phyloP scores from a whole-genome alignment of 208 protist genomes.

The Acanthamoeba sp. region DNA sequence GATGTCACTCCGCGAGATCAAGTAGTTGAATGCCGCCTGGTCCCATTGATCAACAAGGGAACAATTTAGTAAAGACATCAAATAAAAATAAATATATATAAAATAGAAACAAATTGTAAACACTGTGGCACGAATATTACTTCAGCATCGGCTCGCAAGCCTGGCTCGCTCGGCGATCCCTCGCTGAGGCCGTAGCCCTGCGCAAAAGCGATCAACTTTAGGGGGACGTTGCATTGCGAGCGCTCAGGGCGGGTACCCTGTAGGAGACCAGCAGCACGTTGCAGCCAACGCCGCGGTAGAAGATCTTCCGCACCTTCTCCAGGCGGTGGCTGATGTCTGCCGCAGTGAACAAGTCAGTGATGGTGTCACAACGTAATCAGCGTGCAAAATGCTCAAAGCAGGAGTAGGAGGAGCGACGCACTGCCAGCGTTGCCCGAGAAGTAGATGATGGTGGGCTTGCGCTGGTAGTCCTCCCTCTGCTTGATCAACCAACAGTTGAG shows the following conservation, averaged over 20 bases:
- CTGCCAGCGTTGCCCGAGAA: conserved; percentile 65
- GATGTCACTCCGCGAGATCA: conserved; percentile 2
- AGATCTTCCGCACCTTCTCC: not conserved
- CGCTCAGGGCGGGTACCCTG: not conserved
- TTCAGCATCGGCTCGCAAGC: conserved; percentile 2
- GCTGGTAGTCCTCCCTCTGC: conserved; percentile 9
- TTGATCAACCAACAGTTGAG: conserved; percentile 53
- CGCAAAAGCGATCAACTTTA: not conserved
- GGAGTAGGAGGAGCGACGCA: not conserved
- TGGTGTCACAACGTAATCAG: not conserved
- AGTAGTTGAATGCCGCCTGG: conserved; percentile 45
- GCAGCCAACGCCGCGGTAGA: conserved; percentile 46
- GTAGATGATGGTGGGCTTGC: conserved; percentile 59
- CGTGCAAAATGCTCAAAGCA: not conserved
- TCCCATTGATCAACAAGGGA: too few relatives aligned
- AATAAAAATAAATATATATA: too few relatives aligned
- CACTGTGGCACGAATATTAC: too few relatives aligned
- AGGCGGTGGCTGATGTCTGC: conserved; percentile 50
- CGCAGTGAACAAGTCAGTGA: not conserved
- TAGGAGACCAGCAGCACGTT: conserved; percentile 62
- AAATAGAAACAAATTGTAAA: too few relatives aligned
- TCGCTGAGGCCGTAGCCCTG: conserved; percentile 59
- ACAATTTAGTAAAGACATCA: too few relatives aligned
- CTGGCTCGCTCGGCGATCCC: not conserved
- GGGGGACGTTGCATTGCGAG: not conserved